Evolutionary conservation across 108 stramenopile genomes (phyloP).

Genomic region (Skeletonema tropicum): DNA sequence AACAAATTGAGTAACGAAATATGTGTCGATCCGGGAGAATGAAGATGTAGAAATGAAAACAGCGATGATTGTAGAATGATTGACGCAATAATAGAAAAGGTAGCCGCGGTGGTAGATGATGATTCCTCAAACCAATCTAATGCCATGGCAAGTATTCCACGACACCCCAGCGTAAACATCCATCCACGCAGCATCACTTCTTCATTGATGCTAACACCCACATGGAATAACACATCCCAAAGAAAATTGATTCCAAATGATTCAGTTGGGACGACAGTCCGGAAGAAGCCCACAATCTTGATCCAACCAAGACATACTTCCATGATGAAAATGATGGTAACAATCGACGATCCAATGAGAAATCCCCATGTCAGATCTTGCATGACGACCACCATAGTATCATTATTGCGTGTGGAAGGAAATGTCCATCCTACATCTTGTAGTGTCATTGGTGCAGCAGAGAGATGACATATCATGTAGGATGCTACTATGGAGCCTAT

Average conservation of each 20-base stretch:
- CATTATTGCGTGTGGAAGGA: neutral
- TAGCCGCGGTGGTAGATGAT: neutral
- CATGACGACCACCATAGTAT: neutral
- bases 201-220: slow-evolving; percentile 50
- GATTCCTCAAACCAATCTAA: slow-evolving; percentile 13
- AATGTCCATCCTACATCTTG: slow-evolving; percentile 31
- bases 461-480: slow-evolving; percentile 17
- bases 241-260: slow-evolving; percentile 28
- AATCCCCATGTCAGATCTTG: slow-evolving; percentile 35
- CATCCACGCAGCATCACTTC: slow-evolving; percentile 49
- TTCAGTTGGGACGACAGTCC: slow-evolving; percentile 33
- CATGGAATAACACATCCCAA: slow-evolving; percentile 46
- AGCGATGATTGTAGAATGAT: slow-evolving; percentile 37
- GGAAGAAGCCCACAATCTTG: slow-evolving; percentile 31
- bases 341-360: slow-evolving; percentile 30
- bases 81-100: slow-evolving; percentile 25
- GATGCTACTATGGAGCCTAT: slow-evolving; percentile 30
- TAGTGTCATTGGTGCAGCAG: slow-evolving; percentile 12
- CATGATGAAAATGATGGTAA: slow-evolving; percentile 20
- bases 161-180: slow-evolving; percentile 36
- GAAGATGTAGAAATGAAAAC: slow-evolving; percentile 35
- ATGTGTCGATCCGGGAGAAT: slow-evolving; percentile 40
- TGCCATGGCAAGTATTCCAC: neutral
- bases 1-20: slow-evolving; percentile 38
- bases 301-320: slow-evolving; percentile 44